Percentiles rank a stretch among this genome's conserved stretches.
Evolutionary conservation across 768 basidiomycete species (phyloP).

Genomic region (Leccinellum rugosiceps): DNA sequence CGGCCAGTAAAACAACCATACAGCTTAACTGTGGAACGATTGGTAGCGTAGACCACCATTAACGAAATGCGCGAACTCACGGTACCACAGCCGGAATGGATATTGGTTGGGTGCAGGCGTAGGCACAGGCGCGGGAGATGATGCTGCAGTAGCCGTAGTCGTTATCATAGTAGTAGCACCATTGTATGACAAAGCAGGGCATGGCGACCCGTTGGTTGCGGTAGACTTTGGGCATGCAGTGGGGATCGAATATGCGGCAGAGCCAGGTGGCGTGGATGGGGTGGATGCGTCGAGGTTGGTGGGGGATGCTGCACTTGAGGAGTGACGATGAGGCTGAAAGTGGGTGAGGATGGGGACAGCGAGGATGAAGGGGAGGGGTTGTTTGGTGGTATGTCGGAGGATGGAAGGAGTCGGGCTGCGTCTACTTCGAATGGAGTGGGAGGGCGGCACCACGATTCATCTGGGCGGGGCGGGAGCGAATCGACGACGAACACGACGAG

Average conservation of each 20-base stretch:
- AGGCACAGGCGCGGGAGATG: neutral
- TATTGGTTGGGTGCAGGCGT: conserved; percentile 50
- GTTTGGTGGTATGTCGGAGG: conserved; percentile 8
- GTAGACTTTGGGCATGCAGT: too few relatives aligned
- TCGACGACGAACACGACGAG: neutral
- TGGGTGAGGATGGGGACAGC: too few relatives aligned
- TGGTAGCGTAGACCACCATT: conserved; percentile 75
- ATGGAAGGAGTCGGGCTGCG: neutral
- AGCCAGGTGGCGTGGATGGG: too few relatives aligned
- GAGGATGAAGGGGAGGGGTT: conserved; percentile 14
- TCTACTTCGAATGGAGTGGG: conserved; percentile 3
- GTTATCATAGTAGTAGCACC: neutral
- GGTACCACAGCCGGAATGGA: conserved; percentile 66
- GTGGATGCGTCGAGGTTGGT: too few relatives aligned
- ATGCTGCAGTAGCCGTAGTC: neutral
- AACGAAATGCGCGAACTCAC: conserved; percentile 73
- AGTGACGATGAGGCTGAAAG: too few relatives aligned
- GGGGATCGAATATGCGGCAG: too few relatives aligned
- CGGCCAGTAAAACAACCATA: conserved; percentile 65
- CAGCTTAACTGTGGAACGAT: conserved; percentile 66
- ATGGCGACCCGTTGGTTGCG: too few relatives aligned
- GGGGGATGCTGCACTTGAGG: too few relatives aligned
- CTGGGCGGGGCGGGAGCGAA: conserved; percentile 2
- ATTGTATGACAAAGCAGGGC: neutral
- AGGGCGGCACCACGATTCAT: neutral